phyloP scores from a whole-genome alignment of 2,329 filamentous ascomycete species.

The Davidsoniella australis region DNA sequence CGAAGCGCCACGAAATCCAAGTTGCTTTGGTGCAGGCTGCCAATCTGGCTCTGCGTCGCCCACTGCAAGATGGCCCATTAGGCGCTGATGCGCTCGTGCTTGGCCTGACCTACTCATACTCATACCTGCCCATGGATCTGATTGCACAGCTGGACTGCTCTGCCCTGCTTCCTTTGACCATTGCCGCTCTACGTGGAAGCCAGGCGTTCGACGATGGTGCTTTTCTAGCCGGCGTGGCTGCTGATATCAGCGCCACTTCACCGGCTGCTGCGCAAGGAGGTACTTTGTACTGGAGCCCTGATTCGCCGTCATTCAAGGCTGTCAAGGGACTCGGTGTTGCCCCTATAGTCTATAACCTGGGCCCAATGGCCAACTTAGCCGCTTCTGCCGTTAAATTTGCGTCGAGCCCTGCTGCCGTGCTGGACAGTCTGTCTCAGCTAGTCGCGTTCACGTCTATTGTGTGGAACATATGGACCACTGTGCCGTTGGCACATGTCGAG shows the following conservation, averaged over 20 bases:
- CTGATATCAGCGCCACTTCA: conserved; percentile 13
- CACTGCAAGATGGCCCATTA: conserved; percentile 23
- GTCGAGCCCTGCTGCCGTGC: conserved; percentile 25
- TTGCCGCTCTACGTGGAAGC: conserved; percentile 48
- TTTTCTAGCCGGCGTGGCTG: conserved; percentile 48
- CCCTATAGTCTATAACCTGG: conserved; percentile 49
- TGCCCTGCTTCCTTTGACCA: conserved; percentile 49
- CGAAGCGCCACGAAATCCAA: conserved; percentile 52
- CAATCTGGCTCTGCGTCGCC: conserved; percentile 52
- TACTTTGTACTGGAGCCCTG: conserved; percentile 47
- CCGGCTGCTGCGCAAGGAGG: conserved; percentile 19
- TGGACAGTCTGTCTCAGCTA: conserved; percentile 42
- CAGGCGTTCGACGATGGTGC: conserved; percentile 63
- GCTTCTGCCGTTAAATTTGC: conserved; percentile 46
- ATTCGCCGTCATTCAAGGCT: conserved; percentile 41
- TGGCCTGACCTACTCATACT: conserved; percentile 62
- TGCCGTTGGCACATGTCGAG: conserved; percentile 58
- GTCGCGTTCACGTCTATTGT: conserved; percentile 49
- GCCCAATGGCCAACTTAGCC: conserved; percentile 47
- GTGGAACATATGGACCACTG: conserved; percentile 55
- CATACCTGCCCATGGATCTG: conserved; percentile 45
- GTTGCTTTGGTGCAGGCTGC: conserved; percentile 55
- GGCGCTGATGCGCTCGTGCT: conserved; percentile 42
- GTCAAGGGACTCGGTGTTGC: conserved; percentile 41
- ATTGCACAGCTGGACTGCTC: conserved; percentile 47